Evolutionary conservation across 768 basidiomycete genomes (phyloP), one percentile per base, ranked within the genome.

Genomic region (Paxillus rubicundulus): DNA sequence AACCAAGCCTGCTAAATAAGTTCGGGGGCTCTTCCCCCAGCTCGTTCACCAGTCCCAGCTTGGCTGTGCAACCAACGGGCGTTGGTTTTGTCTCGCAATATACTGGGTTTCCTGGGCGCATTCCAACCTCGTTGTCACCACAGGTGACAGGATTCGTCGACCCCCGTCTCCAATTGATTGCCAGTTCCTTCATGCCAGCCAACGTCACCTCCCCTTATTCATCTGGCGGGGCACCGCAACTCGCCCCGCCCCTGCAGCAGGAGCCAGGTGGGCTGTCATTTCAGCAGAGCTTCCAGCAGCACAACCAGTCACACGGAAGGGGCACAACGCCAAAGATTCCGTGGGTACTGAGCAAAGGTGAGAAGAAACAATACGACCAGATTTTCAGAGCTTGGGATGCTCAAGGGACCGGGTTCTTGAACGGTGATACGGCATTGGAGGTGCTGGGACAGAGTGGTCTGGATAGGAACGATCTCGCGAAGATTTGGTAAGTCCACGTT

Each of bases 361-460:
- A 99, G 76, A 95, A 95, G 79, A 96, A 97, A 76, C 87, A 87
- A 58, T 99, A 98, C 62, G 92, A 98, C 66, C 81, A 88, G 62
- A 95, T 98, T 62, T 99, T 99, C 74, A 78, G 96, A 53, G 87
- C 91, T n/a, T 99, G 97, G 97, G 96, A 98, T 65, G 71, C 83
- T 0, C 77, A 82, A 37, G 76, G 78, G 8, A 82, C 83, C 0
- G 93, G 94, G 0, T 98, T 95, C 70, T 91, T 99, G 63, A 82
- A 71, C 44, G 95, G 97, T 24, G 73, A 79, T 58, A 89, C 82
- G 14, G 96, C 95, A 1, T 74, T 89, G 41, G 92, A 96, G 65
- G 93, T 97, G 21, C 98, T 99, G 72, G 92, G 94, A 0, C 89
- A 92, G 63, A 94, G 92, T 71, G 96, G 93, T 0, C 65, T 99